A percentile compares a stretch with the other conserved stretches of the same genome.
phyloP scores from a whole-genome alignment of 371 early-diverging fungal genomes.

The Mucor irregularis region DNA sequence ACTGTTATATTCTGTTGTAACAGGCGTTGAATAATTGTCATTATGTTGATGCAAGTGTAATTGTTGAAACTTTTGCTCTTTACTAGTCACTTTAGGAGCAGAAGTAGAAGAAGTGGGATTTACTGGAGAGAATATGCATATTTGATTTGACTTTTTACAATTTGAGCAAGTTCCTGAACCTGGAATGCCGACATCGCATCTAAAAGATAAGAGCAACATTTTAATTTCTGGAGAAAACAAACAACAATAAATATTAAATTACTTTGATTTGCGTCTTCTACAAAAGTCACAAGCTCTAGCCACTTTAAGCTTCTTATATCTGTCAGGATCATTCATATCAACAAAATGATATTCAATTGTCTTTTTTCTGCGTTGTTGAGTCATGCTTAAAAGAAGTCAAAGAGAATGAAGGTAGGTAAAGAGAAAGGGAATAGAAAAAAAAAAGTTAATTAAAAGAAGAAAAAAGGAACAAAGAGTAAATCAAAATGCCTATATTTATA shows the following conservation, averaged over 20 bases:
- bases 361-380: constrained; percentile 18
- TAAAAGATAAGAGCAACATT: too few relatives aligned
- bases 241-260: constrained; percentile 2
- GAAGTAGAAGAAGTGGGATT: background rate
- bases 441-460: background rate
- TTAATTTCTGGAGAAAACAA: background rate
- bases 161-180: constrained; percentile 39
- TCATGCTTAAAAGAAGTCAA: background rate
- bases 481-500: background rate
- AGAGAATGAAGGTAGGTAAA: background rate
- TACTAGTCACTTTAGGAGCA: background rate
- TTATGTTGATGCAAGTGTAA: too few relatives aligned
- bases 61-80: too few relatives aligned
- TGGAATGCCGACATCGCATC: constrained; percentile 40
- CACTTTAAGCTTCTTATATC: constrained; percentile 44
- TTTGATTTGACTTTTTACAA: constrained; percentile 25
- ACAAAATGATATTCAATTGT: constrained; percentile 35
- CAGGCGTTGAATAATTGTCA: too few relatives aligned
- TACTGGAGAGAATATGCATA: constrained; percentile 24
- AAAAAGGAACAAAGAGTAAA: background rate
- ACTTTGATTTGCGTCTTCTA: constrained; percentile 49
- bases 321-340: constrained; percentile 41
- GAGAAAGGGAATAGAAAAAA: constrained; percentile 4
- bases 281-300: constrained; percentile 43
- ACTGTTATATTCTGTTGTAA: background rate